Conservation (phyloP, 148 eudicot genomes). For the Silene uniflora region DNA sequence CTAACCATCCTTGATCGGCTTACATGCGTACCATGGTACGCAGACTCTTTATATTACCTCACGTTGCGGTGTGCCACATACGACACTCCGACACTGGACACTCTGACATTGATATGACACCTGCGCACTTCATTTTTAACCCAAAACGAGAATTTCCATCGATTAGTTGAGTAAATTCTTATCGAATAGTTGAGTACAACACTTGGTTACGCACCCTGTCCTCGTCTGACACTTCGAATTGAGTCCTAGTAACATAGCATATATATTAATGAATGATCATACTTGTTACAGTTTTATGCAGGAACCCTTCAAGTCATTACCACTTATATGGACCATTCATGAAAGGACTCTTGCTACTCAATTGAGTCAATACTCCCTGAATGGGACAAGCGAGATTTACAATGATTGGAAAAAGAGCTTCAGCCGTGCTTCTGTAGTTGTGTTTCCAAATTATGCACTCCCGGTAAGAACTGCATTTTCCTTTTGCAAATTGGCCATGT, state of each 20-base stretch:
- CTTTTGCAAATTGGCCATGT: not conserved
- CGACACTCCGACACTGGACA: too few species aligned
- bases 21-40: too few species aligned
- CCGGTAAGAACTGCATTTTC: conserved; percentile 42
- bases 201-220: too few species aligned
- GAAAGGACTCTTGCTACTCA: conserved; percentile 47
- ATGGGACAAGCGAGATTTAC: conserved; percentile 44
- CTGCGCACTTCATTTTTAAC: too few species aligned
- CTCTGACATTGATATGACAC: too few species aligned
- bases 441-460: conserved; percentile 65
- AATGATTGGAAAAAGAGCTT: conserved; percentile 62
- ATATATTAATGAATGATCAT: conserved; percentile 34
- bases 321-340: conserved; percentile 36
- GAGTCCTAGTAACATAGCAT: not conserved
- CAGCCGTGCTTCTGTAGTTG: conserved; percentile 60
- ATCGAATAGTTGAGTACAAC: too few species aligned
- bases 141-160: too few species aligned
- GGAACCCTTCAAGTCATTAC: conserved; percentile 35
- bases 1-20: too few species aligned
- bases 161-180: too few species aligned
- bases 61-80: too few species aligned
- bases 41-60: too few species aligned
- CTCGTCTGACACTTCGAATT: too few species aligned
- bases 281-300: conserved; percentile 61
- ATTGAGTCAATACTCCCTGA: conserved; percentile 43